Base-by-base conservation (phyloP, 106 monocot species). In the Apostasia shenzhenica region DNA sequence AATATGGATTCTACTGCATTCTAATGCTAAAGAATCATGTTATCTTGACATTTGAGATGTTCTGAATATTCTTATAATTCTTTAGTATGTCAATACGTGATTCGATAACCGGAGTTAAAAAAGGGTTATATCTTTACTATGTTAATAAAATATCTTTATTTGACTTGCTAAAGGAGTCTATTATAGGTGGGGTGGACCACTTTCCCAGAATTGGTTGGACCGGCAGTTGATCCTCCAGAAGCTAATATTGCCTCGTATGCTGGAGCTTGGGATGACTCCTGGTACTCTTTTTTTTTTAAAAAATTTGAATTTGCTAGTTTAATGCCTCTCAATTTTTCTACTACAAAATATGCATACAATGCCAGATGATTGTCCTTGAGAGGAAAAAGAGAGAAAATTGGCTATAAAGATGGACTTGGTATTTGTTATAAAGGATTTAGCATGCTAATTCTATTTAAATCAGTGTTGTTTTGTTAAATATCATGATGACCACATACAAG, bases 101-200 rank as follows among this genome's bases (percentile, higher is more conserved):
- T 65, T 65, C 65, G 48, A 65, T 6, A 2, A 48, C 48, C 11
- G 14, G 8, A 50, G 50, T 48, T 65, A 48, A 65, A 1, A 62
- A n/a, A 45, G 12, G 5, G 1, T 62, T 44, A 62, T n/a, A 62
- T 62, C 13, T 2, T 62, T 44, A 45, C 45, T 44, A 48, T 26
- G 14, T 60, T 56, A 56, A 56, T 4, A n/a, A n/a, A 48, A 65
- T 26, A 8, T 8, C 6, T 48, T 65, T n/a, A 13, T 4, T 65
- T 65, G 14, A 2, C 48, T 65, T 26, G 26, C 26, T 26, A n/a
- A 2, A n/a, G 7, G 48, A 65, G 26, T 57, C 2, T 64, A 5
- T 77, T 71, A 14, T 75, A 95, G 95, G 57, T 97, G 97, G 97
- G 92, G 97, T 60, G 97, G 97, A 60, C 92, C 97, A 71, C 86